These are phyloP conservation scores for Botrytis paeoniae DNA, from an alignment of 2,329 filamentous ascomycete genomes.

Conservation along the genomic window DNA sequence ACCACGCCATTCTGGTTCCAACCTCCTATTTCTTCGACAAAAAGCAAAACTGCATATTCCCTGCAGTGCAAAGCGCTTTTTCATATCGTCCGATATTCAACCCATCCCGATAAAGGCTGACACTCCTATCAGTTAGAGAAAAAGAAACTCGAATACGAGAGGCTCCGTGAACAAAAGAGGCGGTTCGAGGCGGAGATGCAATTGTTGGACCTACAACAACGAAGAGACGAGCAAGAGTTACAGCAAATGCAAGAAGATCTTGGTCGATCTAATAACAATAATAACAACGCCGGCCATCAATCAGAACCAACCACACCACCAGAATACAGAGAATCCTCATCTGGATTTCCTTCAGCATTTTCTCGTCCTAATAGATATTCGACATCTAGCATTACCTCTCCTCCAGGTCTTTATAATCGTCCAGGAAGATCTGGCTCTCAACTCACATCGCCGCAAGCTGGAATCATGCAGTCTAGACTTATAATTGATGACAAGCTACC, in stretches of 20 bases:
- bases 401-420: conserved; percentile 71
- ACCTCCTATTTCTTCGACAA: conserved; percentile 5
- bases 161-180: conserved; percentile 81
- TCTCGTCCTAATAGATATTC: conserved; percentile 87
- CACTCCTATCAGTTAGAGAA: conserved; percentile 71
- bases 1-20: not conserved
- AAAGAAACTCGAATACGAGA: conserved; percentile 89
- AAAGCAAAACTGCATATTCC: conserved; percentile 14
- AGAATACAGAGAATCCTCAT: conserved; percentile 73
- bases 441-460: conserved; percentile 72
- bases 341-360: conserved; percentile 74
- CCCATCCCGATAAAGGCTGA: conserved; percentile 39
- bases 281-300: conserved; percentile 61
- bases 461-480: conserved; percentile 57
- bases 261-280: conserved; percentile 48
- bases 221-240: conserved; percentile 78
- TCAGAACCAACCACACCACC: conserved; percentile 96
- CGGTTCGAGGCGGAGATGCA: conserved; percentile 92
- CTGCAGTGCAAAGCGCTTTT: conserved; percentile 9
- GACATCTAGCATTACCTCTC: conserved; percentile 80
- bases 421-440: conserved; percentile 75
- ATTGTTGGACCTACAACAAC: conserved; percentile 80
- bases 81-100: not conserved
- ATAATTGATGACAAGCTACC: conserved; percentile 64
- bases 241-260: conserved; percentile 81